A percentile compares a stretch with the other conserved stretches of the same genome.
Evolutionary conservation across 257 asterid species (phyloP).

Genomic region (Paulownia fortunei): DNA sequence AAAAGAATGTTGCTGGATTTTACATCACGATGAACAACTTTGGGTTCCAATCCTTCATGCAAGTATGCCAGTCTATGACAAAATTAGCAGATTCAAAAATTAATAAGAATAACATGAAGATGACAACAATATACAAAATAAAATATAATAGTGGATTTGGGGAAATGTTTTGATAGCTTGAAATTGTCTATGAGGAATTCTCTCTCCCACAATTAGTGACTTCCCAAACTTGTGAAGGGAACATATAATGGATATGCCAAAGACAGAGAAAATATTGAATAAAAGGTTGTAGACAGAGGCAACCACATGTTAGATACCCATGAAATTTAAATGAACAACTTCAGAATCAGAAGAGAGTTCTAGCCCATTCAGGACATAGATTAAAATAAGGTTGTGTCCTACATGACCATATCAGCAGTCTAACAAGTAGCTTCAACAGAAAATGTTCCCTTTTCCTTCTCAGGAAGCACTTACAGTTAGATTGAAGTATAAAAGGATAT

Average conservation of each 20-base stretch:
- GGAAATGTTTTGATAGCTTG: not conserved
- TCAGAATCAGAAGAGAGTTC: no score
- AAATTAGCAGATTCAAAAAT: not conserved
- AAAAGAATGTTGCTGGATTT: slow-evolving; percentile 96
- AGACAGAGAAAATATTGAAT: no score
- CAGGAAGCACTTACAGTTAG: not conserved
- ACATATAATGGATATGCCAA: no score
- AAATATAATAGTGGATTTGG: not conserved
- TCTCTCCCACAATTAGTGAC: no score
- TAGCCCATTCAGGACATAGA: not conserved
- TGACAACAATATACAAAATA: not conserved
- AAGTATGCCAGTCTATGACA: slow-evolving; percentile 82
- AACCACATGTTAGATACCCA: not conserved
- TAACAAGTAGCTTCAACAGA: not conserved
- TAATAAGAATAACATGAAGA: not conserved
- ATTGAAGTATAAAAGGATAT: not conserved
- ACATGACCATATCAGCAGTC: not conserved
- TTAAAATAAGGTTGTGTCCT: not conserved
- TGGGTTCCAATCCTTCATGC: slow-evolving; percentile 98
- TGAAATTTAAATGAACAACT: not conserved
- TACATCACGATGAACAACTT: slow-evolving; percentile 98
- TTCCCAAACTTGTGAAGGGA: no score
- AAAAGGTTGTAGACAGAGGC: not conserved
- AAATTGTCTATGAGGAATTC: not conserved
- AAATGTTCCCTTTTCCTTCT: not conserved